Percentiles rank a stretch among this genome's conserved stretches.
Evolutionary conservation across 2,329 filamentous ascomycete species (phyloP).

Genomic region (Apiospora malaysiana): DNA sequence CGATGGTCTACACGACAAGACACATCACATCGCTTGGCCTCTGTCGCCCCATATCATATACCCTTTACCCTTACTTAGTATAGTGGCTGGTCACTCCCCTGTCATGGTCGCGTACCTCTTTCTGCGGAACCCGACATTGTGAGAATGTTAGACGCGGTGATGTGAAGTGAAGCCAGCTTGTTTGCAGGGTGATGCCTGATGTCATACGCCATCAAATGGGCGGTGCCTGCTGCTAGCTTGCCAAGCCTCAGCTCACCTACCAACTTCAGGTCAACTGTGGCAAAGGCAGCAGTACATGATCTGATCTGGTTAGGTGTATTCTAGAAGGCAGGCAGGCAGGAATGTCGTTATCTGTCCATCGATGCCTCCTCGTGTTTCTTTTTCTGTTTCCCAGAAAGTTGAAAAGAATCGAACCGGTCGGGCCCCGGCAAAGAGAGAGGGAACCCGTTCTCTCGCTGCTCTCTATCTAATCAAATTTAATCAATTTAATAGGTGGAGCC

Average conservation of each 20-base stretch:
- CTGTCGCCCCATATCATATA: neutral
- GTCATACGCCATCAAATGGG: constrained; percentile 28
- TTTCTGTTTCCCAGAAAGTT: no score
- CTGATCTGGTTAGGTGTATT: no score
- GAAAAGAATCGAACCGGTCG: neutral
- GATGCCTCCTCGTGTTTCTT: no score
- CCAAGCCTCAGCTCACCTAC: neutral
- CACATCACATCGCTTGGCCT: neutral
- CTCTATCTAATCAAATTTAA: no score
- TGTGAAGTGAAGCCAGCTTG: neutral
- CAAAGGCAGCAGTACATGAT: no score
- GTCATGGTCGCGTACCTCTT: neutral
- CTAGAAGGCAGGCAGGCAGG: no score
- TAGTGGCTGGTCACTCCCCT: constrained; percentile 10
- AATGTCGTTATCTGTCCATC: no score
- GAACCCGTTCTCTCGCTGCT: neutral
- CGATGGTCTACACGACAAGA: neutral
- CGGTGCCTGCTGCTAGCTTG: neutral
- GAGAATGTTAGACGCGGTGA: no score
- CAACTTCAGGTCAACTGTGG: neutral
- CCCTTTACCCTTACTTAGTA: neutral
- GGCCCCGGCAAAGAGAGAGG: neutral
- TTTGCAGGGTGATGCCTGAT: constrained; percentile 27
- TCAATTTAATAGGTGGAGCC: neutral
- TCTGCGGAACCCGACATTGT: no score